Conservation (phyloP, 176 grass and related monocot genomes). For the Zizania latifolia region DNA sequence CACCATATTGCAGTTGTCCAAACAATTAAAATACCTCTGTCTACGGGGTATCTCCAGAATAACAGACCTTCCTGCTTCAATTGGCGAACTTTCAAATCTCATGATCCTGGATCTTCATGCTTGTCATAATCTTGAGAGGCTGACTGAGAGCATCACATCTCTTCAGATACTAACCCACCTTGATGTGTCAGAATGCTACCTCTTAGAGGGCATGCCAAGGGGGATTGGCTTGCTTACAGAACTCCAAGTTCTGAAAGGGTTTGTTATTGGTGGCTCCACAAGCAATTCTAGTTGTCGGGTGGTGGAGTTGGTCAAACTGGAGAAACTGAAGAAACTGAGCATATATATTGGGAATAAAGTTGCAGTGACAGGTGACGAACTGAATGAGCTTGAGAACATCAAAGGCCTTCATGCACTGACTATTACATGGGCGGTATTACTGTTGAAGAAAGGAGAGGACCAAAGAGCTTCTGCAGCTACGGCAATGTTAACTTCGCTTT, state of each 20-base stretch:
- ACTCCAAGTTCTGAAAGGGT: constrained; percentile 69
- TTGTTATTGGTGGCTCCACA: constrained; percentile 45
- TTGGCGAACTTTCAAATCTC: constrained; percentile 42
- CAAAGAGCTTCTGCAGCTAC: neutral
- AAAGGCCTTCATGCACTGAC: constrained; percentile 29
- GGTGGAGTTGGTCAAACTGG: constrained; percentile 34
- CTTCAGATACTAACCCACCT: constrained; percentile 51
- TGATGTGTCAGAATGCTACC: constrained; percentile 73
- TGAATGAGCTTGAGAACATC: constrained; percentile 36
- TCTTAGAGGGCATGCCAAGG: constrained; percentile 61
- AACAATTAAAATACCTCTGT: constrained; percentile 58
- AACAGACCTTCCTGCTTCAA: constrained; percentile 50
- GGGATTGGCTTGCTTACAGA: constrained; percentile 40
- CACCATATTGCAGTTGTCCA: constrained; percentile 27
- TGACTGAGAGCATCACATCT: constrained; percentile 27
- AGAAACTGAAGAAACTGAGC: constrained; percentile 61
- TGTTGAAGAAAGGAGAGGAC: neutral
- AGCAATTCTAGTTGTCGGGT: constrained; percentile 40
- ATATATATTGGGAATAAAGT: constrained; percentile 57
- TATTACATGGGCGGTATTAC: constrained; percentile 58
- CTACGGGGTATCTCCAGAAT: constrained; percentile 49
- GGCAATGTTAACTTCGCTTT: neutral
- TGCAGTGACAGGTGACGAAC: constrained; percentile 20
- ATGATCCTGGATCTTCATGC: constrained; percentile 64
- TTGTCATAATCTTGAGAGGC: constrained; percentile 78